These are phyloP conservation scores for Scedosporium aurantiacum DNA, from an alignment of 2,329 filamentous ascomycete genomes.

Conservation along the genomic window DNA sequence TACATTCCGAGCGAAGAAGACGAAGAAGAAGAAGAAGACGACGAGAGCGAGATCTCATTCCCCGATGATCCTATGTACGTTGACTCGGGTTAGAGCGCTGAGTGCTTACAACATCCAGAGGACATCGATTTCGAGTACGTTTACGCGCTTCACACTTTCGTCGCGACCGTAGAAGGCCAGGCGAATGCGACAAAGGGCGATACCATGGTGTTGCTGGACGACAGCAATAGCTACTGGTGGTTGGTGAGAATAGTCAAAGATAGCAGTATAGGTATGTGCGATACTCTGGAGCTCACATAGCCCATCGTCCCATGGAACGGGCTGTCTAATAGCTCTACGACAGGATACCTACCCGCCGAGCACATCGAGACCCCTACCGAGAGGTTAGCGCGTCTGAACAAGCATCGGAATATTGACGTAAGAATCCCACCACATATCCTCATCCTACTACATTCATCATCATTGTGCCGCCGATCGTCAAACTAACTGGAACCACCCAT, in stretches of 20 bases:
- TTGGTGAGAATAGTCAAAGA: constrained; percentile 94
- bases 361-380: constrained; percentile 98
- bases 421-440: constrained; percentile 19
- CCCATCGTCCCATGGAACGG: neutral
- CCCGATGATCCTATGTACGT: constrained; percentile 49
- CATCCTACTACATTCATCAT: neutral
- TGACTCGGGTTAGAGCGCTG: constrained; percentile 62
- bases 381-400: constrained; percentile 84
- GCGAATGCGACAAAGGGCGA: constrained; percentile 97
- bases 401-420: constrained; percentile 96
- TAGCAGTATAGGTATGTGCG: constrained; percentile 65
- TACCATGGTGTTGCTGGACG: constrained; percentile 95
- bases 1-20: constrained; percentile 28
- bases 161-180: constrained; percentile 94
- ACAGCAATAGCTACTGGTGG: constrained; percentile 99
- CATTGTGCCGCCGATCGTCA: neutral
- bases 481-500: constrained; percentile 16
- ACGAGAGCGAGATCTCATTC: constrained; percentile 51
- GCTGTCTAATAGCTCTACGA: constrained; percentile 14
- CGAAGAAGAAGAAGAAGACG: constrained; percentile 24
- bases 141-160: constrained; percentile 94
- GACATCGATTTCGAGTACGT: constrained; percentile 99
- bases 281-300: neutral
- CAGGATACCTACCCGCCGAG: constrained; percentile 91
- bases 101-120: constrained; percentile 89